Conservation (phyloP, 306 rosid species). For the Lupinus albus region DNA sequence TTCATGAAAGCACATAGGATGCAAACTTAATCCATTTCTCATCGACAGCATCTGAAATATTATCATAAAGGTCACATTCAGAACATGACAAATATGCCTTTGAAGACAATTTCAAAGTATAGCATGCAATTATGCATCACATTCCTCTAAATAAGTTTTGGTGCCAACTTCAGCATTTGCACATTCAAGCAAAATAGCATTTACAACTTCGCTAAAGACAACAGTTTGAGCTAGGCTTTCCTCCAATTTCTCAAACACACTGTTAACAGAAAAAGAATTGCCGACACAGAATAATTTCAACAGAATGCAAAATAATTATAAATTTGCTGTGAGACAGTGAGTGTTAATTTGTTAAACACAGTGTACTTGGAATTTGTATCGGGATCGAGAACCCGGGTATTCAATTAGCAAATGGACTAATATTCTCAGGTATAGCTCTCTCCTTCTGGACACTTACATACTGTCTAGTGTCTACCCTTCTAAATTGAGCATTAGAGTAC, state of each 20-base stretch:
- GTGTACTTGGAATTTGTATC: background rate
- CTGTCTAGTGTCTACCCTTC: no score
- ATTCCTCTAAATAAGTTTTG: background rate
- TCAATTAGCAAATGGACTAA: background rate
- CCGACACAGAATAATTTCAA: background rate
- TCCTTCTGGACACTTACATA: no score
- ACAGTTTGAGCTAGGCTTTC: constrained; percentile 24
- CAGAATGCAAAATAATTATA: background rate
- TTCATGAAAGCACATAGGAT: constrained; percentile 73
- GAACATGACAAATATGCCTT: background rate
- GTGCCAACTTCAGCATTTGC: background rate
- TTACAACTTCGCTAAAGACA: background rate
- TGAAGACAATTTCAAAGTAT: no score
- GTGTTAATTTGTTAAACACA: constrained; percentile 6
- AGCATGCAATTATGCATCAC: no score
- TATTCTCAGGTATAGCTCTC: no score
- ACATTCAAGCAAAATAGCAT: background rate
- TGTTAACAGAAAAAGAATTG: constrained; percentile 12
- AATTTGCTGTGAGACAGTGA: background rate
- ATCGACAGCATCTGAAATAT: constrained; percentile 81
- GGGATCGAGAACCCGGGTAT: background rate
- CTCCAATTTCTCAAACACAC: constrained; percentile 28
- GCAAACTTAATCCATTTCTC: constrained; percentile 85
- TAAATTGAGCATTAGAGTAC: no score
- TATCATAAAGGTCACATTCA: constrained; percentile 6